Evolutionary conservation across 345 rosid species (phyloP), one percentile per base, ranked within the genome.

Genomic region (Citrus australasica): DNA sequence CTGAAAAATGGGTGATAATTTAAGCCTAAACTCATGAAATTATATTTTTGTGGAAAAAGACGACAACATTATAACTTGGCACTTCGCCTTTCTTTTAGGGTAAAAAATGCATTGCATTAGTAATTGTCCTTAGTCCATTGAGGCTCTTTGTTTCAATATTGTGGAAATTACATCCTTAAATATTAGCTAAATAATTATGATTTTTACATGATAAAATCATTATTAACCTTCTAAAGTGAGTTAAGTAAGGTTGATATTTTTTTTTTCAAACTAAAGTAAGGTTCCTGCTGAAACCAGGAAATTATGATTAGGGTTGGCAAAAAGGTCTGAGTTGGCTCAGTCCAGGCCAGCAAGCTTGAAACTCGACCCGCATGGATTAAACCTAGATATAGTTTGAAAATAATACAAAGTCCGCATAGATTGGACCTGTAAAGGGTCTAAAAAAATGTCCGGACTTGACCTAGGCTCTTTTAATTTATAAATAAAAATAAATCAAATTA

Each of bases 331-430:
- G 2, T 7, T 38, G 40, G 40, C 7, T 38, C 9, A 1, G 9
- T 0, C 0, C 0, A 33, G 6, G 35, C 0, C 4, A 0, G 6
- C 0, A 33, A 0, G 35, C 6, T 33, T 33, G 35, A 33, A 33
- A 33, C 6, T 0, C 1, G 6, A 5, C 35, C 1, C 6, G 0
- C 35, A 33, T 33, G 27, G 27, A 25, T 25, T 25, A 25, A 25
- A 25, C 1, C 0, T 0, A 7, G 40, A 37, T 37, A 37, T 37
- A 10, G 2, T 7, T 38, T 2, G 46, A 40, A 40, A 40, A 40
- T 4, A 40, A 40, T 40, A 9, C 0, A 40, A 40, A 40, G 1
- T 1, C 0, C 3, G 0, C 46, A 9, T 40, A 40, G 0, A 40
- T 9, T 8, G 3, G 4, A 0, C 13, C 11, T 40, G 0, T 40